phyloP scores from a whole-genome alignment of 805 yeast genomes.

The Teunomyces tritomae region DNA sequence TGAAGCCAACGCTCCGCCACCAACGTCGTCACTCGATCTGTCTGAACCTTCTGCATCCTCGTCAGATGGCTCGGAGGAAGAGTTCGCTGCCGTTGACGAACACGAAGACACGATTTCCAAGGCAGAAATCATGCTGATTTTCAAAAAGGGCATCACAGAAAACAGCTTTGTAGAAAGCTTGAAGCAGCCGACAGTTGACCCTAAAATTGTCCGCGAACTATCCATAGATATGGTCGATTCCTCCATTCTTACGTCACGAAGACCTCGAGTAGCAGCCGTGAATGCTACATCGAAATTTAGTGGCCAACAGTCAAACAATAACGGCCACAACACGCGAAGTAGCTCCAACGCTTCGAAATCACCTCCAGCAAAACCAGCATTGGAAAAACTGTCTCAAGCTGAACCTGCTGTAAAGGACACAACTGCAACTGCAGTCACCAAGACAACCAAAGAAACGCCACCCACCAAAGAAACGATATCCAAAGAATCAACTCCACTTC shows the following conservation, averaged over 20 bases:
- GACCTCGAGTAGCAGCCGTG: conserved; percentile 10
- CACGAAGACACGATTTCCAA: conserved; percentile 13
- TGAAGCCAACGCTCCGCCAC: background rate
- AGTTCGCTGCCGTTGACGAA: background rate
- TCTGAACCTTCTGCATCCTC: background rate
- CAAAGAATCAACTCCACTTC: too few species aligned
- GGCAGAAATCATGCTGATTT: conserved; percentile 19
- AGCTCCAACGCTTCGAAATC: background rate
- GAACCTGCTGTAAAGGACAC: too few species aligned
- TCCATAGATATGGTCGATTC: conserved; percentile 24
- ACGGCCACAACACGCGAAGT: background rate
- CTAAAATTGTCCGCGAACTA: conserved; percentile 12
- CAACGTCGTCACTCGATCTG: background rate
- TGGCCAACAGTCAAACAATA: background rate
- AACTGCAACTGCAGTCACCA: too few species aligned
- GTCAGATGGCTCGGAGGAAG: background rate
- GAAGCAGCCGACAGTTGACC: conserved; percentile 17
- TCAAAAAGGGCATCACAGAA: conserved; percentile 18
- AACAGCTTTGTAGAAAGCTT: conserved; percentile 3
- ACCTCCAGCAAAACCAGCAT: too few species aligned
- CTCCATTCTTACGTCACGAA: conserved; percentile 4
- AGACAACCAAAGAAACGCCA: too few species aligned
- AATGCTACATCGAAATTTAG: conserved; percentile 5
- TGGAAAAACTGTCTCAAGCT: too few species aligned
- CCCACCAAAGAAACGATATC: too few species aligned